A percentile compares a stretch with the other conserved stretches of the same genome.
These are phyloP conservation scores for Cenococcum geophilum DNA, from an alignment of 495 filamentous ascomycete genomes.

Conservation along the genomic window DNA sequence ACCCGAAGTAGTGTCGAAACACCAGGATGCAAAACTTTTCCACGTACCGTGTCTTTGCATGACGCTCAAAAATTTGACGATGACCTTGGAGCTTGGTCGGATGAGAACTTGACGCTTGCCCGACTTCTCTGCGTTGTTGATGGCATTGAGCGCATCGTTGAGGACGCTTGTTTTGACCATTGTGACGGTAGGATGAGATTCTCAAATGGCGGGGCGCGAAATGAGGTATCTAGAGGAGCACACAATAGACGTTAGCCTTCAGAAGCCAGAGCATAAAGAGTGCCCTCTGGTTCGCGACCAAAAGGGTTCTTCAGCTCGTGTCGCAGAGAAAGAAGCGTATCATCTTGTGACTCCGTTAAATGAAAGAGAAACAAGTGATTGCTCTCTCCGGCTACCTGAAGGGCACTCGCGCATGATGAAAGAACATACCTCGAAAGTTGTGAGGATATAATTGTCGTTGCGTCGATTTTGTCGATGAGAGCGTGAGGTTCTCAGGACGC, in stretches of 20 bases:
- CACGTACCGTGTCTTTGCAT: slow-evolving; percentile 98
- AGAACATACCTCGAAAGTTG: slow-evolving; percentile 33
- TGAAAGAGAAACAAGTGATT: slow-evolving; percentile 17
- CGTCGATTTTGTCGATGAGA: slow-evolving; percentile 8
- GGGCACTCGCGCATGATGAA: slow-evolving; percentile 27
- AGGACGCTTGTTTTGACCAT: slow-evolving; percentile 99
- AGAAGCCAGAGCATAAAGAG: slow-evolving; percentile 88
- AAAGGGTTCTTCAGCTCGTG: slow-evolving; percentile 90
- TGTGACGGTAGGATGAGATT: slow-evolving; percentile 68
- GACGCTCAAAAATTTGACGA: slow-evolving; percentile 95
- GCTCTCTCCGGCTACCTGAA: slow-evolving; percentile 34
- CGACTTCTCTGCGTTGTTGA: slow-evolving; percentile 99
- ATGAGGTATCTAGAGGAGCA: slow-evolving; percentile 39
- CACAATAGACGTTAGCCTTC: slow-evolving; percentile 63
- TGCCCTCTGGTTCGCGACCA: slow-evolving; percentile 59
- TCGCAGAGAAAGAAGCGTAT: slow-evolving; percentile 68
- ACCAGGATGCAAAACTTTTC: background rate
- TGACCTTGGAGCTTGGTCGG: slow-evolving; percentile 96
- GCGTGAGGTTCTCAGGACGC: slow-evolving; percentile 3
- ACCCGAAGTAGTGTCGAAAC: slow-evolving; percentile 51
- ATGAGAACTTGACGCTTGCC: slow-evolving; percentile 98
- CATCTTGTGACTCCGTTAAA: slow-evolving; percentile 36
- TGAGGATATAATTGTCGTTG: slow-evolving; percentile 15
- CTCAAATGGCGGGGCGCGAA: slow-evolving; percentile 55
- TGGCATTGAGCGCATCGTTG: slow-evolving; percentile 94